These are phyloP conservation scores for Evansstolkia leycettana DNA, from an alignment of 495 filamentous ascomycete species.

Conservation along the genomic window DNA sequence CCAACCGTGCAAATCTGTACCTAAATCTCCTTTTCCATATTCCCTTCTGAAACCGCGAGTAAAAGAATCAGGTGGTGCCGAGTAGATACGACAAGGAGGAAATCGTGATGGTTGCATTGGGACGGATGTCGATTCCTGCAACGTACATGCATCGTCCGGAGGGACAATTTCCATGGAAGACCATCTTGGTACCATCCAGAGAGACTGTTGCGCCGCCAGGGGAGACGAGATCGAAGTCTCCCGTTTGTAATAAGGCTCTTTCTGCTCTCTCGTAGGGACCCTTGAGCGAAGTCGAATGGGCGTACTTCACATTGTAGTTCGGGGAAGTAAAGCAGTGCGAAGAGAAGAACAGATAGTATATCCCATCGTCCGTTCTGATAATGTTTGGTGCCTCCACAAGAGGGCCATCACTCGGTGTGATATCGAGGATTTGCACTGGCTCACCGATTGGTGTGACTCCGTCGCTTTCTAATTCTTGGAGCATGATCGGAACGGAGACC, in stretches of 20 bases:
- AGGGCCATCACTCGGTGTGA: constrained; percentile 40
- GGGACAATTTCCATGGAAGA: constrained; percentile 40
- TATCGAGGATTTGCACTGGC: constrained; percentile 37
- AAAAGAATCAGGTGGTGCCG: constrained; percentile 1
- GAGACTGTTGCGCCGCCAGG: constrained; percentile 40
- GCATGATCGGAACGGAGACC: constrained; percentile 40
- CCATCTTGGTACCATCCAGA: constrained; percentile 29
- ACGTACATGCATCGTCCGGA: constrained; percentile 22
- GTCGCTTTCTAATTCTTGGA: constrained; percentile 41
- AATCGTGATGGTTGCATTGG: constrained; percentile 1
- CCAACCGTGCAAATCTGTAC: no score
- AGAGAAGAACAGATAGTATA: constrained; percentile 49
- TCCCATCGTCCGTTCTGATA: constrained; percentile 28
- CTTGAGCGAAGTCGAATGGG: constrained; percentile 28
- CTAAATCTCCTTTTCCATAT: neutral
- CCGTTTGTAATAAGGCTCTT: constrained; percentile 26
- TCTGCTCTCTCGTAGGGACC: constrained; percentile 31
- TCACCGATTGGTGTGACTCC: constrained; percentile 37
- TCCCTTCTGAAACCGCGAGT: no score
- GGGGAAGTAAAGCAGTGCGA: constrained; percentile 40
- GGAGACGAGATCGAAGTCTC: constrained; percentile 27
- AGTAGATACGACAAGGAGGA: no score
- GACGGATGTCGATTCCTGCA: constrained; percentile 13
- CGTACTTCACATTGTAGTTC: constrained; percentile 44
- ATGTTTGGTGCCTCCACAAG: constrained; percentile 48